Conservation (phyloP, 106 monocot species). For the Dendrobium nobile region DNA sequence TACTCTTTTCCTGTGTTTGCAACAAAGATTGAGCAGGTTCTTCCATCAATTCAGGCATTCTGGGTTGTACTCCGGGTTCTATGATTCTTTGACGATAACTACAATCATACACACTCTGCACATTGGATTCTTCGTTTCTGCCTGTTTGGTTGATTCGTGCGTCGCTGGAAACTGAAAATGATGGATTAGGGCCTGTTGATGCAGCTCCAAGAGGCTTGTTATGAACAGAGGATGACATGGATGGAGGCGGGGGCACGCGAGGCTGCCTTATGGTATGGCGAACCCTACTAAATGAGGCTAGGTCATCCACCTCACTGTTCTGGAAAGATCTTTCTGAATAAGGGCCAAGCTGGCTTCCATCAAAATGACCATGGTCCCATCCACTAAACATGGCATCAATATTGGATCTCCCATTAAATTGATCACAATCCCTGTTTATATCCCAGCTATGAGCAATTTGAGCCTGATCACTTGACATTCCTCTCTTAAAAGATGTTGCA, state of each 20-base stretch:
- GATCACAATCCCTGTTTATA: conserved; percentile 25
- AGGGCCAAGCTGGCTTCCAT: conserved; percentile 27
- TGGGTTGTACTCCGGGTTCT: conserved; percentile 4
- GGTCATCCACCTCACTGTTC: conserved; percentile 44
- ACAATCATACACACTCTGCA: conserved; percentile 23
- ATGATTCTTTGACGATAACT: conserved; percentile 28
- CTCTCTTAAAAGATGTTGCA: conserved; percentile 42
- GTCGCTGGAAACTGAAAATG: conserved; percentile 26
- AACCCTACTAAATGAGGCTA: conserved; percentile 47
- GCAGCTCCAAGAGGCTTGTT: conserved; percentile 32
- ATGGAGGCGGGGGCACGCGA: conserved; percentile 83
- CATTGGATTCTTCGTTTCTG: conserved; percentile 21
- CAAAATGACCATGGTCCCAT: conserved; percentile 35
- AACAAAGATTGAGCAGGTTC: conserved; percentile 18
- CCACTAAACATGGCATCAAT: conserved; percentile 41
- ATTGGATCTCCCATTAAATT: conserved; percentile 32
- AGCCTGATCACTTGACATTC: conserved; percentile 24
- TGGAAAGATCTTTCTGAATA: conserved; percentile 43
- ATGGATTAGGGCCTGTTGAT: conserved; percentile 19
- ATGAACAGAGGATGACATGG: conserved; percentile 37
- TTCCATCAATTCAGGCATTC: conserved; percentile 14
- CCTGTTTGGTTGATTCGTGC: conserved; percentile 11
- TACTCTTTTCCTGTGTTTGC: conserved; percentile 40
- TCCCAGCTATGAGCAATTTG: conserved; percentile 45
- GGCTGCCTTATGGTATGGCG: conserved; percentile 72